A percentile compares a stretch with the other conserved stretches of the same genome.
Evolutionary conservation across 371 early-diverging fungal species (phyloP).

Genomic region (Circinella umbellata): DNA sequence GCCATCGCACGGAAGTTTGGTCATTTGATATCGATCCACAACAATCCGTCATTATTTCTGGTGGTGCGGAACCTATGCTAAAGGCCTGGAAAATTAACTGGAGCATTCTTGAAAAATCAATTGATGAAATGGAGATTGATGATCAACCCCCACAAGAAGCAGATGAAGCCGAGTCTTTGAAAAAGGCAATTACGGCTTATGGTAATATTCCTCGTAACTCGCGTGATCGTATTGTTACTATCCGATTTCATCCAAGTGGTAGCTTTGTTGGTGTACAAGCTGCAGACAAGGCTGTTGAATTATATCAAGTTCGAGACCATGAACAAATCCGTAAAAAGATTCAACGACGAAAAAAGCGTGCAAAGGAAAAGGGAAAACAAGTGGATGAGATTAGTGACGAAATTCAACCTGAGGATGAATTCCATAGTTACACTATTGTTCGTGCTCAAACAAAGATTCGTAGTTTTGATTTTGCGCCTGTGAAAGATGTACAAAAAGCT

Average conservation of each 20-base stretch:
- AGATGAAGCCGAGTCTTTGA: conserved; percentile 30
- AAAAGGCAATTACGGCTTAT: conserved; percentile 66
- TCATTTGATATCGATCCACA: conserved; percentile 70
- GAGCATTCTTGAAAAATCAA: conserved; percentile 46
- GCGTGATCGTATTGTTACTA: conserved; percentile 79
- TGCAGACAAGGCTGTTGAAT: conserved; percentile 81
- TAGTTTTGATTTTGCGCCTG: conserved; percentile 77
- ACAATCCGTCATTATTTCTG: conserved; percentile 77
- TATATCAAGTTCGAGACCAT: conserved; percentile 77
- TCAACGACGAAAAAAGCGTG: conserved; percentile 79
- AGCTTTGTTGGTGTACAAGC: conserved; percentile 80
- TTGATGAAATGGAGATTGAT: conserved; percentile 45
- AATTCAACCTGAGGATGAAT: conserved; percentile 73
- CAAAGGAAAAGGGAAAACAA: conserved; percentile 77
- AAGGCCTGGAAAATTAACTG: conserved; percentile 88
- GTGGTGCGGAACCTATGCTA: conserved; percentile 83
- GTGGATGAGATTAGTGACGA: conserved; percentile 50
- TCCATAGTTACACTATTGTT: conserved; percentile 64
- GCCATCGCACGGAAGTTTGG: conserved; percentile 95
- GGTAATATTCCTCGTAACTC: conserved; percentile 84
- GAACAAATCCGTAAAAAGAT: conserved; percentile 85
- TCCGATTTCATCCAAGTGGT: conserved; percentile 79
- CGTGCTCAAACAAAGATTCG: conserved; percentile 75
- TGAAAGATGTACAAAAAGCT: conserved; percentile 56
- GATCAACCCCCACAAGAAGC: conserved; percentile 39